Base-by-base conservation (phyloP, 176 grass and related monocot genomes). In the Rhynchospora tenuis region DNA sequence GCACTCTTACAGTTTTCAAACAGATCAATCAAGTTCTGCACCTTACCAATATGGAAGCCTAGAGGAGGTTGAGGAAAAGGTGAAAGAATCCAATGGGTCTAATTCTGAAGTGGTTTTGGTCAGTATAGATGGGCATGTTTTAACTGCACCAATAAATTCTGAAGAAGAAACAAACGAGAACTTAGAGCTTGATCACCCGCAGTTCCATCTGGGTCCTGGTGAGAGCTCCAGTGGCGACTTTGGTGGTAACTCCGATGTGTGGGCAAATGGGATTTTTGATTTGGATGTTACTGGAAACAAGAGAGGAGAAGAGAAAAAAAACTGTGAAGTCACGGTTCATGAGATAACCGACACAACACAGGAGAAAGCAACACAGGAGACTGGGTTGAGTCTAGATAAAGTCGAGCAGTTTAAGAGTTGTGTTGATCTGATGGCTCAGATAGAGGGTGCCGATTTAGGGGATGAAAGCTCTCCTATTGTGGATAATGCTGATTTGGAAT, bases 201-300 rank as follows among this genome's bases (percentile, higher is more conserved):
- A 96, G 66, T 99, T 99, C 76, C 97, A 96, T 80, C 81, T 99
- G 83, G 97, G 97, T 26, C 97, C 97, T 74, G 97, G 97, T 33
- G 76, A 99, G 81, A 91, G 88, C 85, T 88, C 89, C 10, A 88
- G 86, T 75, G 91, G 88, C 9, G 96, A 95, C 16, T 95, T 99
- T 65, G 81, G 83, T 38, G 73, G 52, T 33, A 90, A 79, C 65
- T 91, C 85, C 54, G 91, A 92, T 87, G 86, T 93, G 51, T 99
- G 96, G 96, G 93, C 95, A 74, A 54, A 91, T 86, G 86, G 86
- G 43, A 84, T 99, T 62, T 80, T 72, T 84, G 88, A 88, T 86
- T 51, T 99, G 26, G 90, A 88, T 90, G 67, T 88, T 58, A 63
- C 47, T 14, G 58, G 74, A 84, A 74, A 52, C 59, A 73, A 77